phyloP scores from a whole-genome alignment of 768 basidiomycete genomes.

The Auriculariales sp. region DNA sequence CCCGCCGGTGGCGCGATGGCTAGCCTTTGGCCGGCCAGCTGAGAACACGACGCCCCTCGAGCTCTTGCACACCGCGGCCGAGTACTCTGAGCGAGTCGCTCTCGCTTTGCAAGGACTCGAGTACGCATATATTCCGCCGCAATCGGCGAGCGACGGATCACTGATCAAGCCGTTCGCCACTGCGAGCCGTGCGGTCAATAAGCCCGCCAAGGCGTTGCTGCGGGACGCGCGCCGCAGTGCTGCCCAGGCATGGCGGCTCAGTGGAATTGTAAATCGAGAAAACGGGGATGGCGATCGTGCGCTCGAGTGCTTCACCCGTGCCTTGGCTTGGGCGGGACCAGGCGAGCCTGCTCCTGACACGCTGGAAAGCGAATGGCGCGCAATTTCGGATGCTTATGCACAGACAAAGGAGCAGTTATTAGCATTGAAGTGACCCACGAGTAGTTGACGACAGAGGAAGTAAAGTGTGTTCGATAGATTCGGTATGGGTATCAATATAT shows the following conservation, averaged over 20 bases:
- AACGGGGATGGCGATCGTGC: slow-evolving; percentile 20
- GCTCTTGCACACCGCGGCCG: slow-evolving; percentile 44
- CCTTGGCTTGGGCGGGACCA: slow-evolving; percentile 49
- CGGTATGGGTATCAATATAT: too few species aligned
- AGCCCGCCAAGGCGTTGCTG: slow-evolving; percentile 41
- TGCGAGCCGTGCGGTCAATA: slow-evolving; percentile 32
- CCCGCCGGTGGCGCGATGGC: slow-evolving; percentile 10
- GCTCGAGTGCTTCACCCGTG: slow-evolving; percentile 51
- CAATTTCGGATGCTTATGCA: slow-evolving; percentile 24
- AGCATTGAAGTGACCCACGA: too few species aligned
- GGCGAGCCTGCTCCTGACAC: slow-evolving; percentile 33
- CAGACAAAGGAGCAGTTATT: not conserved
- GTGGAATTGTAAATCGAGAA: slow-evolving; percentile 50
- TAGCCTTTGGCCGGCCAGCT: not conserved
- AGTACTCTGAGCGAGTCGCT: slow-evolving; percentile 53
- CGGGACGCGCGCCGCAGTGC: slow-evolving; percentile 58
- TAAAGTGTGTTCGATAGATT: too few species aligned
- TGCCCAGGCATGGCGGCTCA: slow-evolving; percentile 61
- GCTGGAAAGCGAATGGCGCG: slow-evolving; percentile 45
- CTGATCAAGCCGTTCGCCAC: slow-evolving; percentile 30
- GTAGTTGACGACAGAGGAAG: too few species aligned
- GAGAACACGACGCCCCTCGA: slow-evolving; percentile 28
- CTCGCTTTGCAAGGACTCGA: slow-evolving; percentile 33
- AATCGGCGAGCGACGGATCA: slow-evolving; percentile 23
- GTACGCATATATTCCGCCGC: slow-evolving; percentile 16